Evolutionary conservation across 345 rosid genomes (phyloP), one percentile per base, ranked within the genome.

Genomic region (Sonneratia caseolaris): DNA sequence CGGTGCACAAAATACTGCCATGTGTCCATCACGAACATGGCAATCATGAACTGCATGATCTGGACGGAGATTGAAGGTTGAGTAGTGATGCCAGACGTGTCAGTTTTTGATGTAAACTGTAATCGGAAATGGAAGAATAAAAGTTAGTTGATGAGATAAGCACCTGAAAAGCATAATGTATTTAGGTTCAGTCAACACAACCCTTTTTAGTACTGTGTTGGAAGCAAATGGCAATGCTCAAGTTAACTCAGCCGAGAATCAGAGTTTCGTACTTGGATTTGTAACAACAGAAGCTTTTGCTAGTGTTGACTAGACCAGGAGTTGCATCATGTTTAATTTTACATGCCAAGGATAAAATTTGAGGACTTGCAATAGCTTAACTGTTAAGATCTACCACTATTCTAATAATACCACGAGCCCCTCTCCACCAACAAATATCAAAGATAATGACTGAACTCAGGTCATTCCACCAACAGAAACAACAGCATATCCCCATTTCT

Each of bases 1-100:
- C 91, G 83, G 70, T 88, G 91, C 65, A 83, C 86, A 77, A 88
- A 88, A 68, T 88, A 88, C 73, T 86, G 89, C 86, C 91, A 88
- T 7, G 90, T 81, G 70, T 88, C 93, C 88, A 86, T 85, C 55
- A 86, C 84, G 57, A 88, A 74, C 90, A 88, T 86, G 61, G 86
- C 91, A 45, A 85, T 59, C 37, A 84, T 37, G 71, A 86, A 74
- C 75, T 88, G 91, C 77, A 84, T 18, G 57, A 79, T 66, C 71
- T 84, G 94, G 76, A 80, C 56, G 37, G 70, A 76, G 72, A 84
- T 55, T 0, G 89, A 78, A 3, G 91, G 89, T 76, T 89, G 94
- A 42, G 68, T 66, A 51, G 72, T 74, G 51, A 69, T 73, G 40
- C 85, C 86, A 21, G 88, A 72, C 75, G 80, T 70, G 69, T 81